phyloP scores from a whole-genome alignment of 805 yeast genomes.

The Barnettozyma salicaria region DNA sequence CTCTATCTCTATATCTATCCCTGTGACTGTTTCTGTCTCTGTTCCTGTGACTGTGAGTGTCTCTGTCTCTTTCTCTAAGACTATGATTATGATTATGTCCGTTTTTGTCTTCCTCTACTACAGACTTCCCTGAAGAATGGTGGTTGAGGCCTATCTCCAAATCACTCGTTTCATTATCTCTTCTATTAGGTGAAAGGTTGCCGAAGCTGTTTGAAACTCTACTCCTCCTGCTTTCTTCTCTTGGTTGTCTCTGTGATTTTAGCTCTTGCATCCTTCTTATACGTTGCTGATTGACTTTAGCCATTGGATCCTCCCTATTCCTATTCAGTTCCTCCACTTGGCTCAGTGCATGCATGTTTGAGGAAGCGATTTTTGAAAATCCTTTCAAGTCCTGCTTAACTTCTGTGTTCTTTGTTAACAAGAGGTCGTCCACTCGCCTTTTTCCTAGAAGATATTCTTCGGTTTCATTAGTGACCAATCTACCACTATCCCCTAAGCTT shows the following conservation, averaged over 20 bases:
- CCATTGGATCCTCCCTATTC: constrained; percentile 46
- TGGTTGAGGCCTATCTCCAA: too few relatives aligned
- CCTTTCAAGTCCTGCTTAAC: constrained; percentile 23
- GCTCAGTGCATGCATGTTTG: too few relatives aligned
- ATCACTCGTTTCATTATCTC: too few relatives aligned
- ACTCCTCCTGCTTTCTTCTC: too few relatives aligned
- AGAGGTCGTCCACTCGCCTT: constrained; percentile 37
- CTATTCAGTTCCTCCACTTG: constrained; percentile 20
- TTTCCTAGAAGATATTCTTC: constrained; percentile 53
- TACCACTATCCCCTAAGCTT: constrained; percentile 26
- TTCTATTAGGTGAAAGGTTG: too few relatives aligned
- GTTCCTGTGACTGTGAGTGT: constrained; percentile 2
- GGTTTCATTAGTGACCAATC: constrained; percentile 25
- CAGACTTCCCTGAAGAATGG: too few relatives aligned
- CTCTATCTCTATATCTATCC: too few relatives aligned
- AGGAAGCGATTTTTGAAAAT: constrained; percentile 16
- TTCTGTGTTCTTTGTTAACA: constrained; percentile 18
- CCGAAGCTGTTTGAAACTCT: too few relatives aligned
- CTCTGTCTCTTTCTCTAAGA: neutral
- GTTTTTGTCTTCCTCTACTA: too few relatives aligned
- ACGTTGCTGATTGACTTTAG: constrained; percentile 31
- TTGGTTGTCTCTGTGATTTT: constrained; percentile 2
- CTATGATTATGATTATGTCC: too few relatives aligned
- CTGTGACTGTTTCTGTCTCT: neutral
- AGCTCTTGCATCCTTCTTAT: constrained; percentile 15